These are phyloP conservation scores for Coprinopsis sp. DNA, from an alignment of 768 basidiomycete species.

Conservation along the genomic window DNA sequence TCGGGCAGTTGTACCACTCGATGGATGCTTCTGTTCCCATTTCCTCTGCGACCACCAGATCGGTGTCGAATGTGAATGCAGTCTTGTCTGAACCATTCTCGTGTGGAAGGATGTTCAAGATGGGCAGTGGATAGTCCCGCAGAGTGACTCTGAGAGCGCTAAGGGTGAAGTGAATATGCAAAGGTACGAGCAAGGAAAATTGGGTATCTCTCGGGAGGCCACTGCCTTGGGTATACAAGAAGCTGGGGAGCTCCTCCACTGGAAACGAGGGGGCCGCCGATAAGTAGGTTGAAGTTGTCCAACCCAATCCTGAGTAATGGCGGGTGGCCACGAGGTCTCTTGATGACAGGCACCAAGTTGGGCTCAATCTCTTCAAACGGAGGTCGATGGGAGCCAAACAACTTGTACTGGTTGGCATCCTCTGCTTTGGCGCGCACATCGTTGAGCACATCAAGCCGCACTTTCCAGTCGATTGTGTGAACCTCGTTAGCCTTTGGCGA, in stretches of 20 bases:
- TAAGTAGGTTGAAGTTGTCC: constrained; percentile 49
- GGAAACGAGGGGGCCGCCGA: constrained; percentile 62
- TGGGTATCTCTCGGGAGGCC: constrained; percentile 65
- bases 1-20: constrained; percentile 64
- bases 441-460: constrained; percentile 44
- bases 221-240: constrained; percentile 60
- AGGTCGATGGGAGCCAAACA: constrained; percentile 33
- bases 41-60: constrained; percentile 86
- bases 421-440: constrained; percentile 49
- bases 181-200: constrained; percentile 78
- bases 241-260: constrained; percentile 48
- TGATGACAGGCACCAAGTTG: constrained; percentile 38
- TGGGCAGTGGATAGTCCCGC: constrained; percentile 85
- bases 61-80: constrained; percentile 64
- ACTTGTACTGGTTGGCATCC: constrained; percentile 37
- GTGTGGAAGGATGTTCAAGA: constrained; percentile 65
- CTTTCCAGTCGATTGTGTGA: constrained; percentile 71
- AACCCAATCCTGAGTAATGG: constrained; percentile 71
- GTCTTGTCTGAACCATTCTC: constrained; percentile 28
- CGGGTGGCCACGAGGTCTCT: constrained; percentile 32
- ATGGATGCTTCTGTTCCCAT: constrained; percentile 64
- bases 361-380: constrained; percentile 29
- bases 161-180: constrained; percentile 71
- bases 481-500: constrained; percentile 58
- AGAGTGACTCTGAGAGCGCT: constrained; percentile 57